Base-by-base conservation (phyloP, 2,329 filamentous ascomycete species). In the Fusarium piperis region DNA sequence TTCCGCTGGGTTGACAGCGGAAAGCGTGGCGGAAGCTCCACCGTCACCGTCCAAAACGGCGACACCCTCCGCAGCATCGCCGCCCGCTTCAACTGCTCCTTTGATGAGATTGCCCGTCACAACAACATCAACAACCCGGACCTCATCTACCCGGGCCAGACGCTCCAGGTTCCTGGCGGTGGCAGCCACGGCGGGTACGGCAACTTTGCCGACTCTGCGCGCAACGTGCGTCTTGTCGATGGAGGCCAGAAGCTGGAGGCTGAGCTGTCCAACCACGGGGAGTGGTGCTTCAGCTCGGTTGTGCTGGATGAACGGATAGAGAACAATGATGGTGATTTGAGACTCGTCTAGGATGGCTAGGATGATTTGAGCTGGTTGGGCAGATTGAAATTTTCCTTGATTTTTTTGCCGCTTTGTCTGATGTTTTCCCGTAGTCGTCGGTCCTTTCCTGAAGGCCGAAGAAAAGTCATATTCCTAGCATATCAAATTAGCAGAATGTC, bases 141-240 rank as follows among this genome's bases (percentile, higher is more conserved):
- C 46, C 64, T 83, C 74, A 84, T 84, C 65, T 82, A 82, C 65
- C 82, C 83, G 0, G 83, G 83, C 2, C 83, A 84, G 74, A 77
- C 76, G 3, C 77, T 84, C 3, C 74, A 79, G 59, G 64, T 84
- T 0, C 81, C 82, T 10, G 76, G 77, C 3, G 72, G 69, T 30
- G 68, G 73, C 4, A 56, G 44, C 44, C 26, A 59, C 15, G 23
- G 48, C 13, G 63, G 70, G 2, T 63, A 55, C 20, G 73, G 65
- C 3, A 80, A 79, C 46, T 82, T 83, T 58, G 77, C 72, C n/a
- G 67, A 76, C 4, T 81, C 81, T 10, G 81, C 77, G 4, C 74
- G 81, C 16, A 71, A 82, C 48, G 78, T 81, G 55, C 80, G 79
- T 30, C 79, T 83, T 6, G 73, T 76, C 11, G 81, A 83, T 58